Evolutionary conservation across 2,329 filamentous ascomycete genomes (phyloP).

Genomic region (Grosmannia penicillata): DNA sequence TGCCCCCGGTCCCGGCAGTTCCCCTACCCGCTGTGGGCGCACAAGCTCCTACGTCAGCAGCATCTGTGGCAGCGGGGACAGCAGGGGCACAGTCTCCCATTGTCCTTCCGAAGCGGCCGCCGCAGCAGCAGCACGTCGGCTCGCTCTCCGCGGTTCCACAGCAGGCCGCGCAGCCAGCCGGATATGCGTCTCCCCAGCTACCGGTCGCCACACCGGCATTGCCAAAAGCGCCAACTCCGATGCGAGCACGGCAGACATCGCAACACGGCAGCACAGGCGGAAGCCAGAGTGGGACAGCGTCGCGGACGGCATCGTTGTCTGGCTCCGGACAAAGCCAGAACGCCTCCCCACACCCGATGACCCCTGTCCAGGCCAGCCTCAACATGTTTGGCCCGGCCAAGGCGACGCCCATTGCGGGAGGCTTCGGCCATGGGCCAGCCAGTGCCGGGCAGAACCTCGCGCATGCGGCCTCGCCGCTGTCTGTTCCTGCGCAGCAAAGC

Average conservation of each 20-base stretch:
- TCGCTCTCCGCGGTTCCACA: conserved; percentile 40
- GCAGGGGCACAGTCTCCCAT: conserved; percentile 12
- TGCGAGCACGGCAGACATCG: conserved; percentile 59
- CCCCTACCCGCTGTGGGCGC: conserved; percentile 5
- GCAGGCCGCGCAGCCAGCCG: conserved; percentile 34
- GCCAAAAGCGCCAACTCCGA: conserved; percentile 70
- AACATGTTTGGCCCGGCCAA: conserved; percentile 44
- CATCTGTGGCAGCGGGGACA: conserved; percentile 7
- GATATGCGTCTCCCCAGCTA: conserved; percentile 64
- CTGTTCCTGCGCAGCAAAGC: conserved; percentile 18
- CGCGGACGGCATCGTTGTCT: conserved; percentile 50
- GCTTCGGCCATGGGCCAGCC: conserved; percentile 5
- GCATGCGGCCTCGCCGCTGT: not conserved
- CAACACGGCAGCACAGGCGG: conserved; percentile 59
- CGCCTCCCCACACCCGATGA: conserved; percentile 44
- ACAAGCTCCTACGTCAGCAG: not conserved
- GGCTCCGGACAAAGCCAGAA: conserved; percentile 38
- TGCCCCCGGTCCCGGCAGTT: not conserved
- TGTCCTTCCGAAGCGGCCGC: conserved; percentile 24
- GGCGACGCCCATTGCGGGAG: conserved; percentile 1
- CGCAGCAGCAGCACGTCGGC: conserved; percentile 22
- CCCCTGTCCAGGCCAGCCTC: conserved; percentile 50
- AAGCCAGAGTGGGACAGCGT: conserved; percentile 39
- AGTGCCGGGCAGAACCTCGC: not conserved
- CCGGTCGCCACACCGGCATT: conserved; percentile 65